Evolutionary conservation across 2,329 filamentous ascomycete species (phyloP), one percentile per base, ranked within the genome.

Genomic region (Ophiocordyceps robertsii): DNA sequence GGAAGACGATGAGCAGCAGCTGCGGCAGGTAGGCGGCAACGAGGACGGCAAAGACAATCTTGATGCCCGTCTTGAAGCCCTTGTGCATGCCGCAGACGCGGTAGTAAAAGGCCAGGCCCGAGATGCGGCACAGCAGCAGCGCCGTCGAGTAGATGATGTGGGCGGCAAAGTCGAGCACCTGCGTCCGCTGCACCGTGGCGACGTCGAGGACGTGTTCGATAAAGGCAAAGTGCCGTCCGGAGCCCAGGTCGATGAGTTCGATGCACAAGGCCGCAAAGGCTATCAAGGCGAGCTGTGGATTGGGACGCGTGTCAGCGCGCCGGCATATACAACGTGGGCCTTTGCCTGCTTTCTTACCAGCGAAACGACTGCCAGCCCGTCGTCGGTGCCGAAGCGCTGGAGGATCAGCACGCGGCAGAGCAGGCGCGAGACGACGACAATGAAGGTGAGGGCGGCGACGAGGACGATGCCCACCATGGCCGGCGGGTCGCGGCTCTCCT

Each of bases 111-210:
- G 70, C 68, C 5, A 74, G 56, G 46, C 70, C 70, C 0, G 70
- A 73, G 1, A 72, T 51, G 12, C 70, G 67, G 44, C 70, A 72
- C 11, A 69, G 49, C 24, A 72, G 58, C 2, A 74, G 59, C 2
- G 70, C 62, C 0, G 64, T 65, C 2, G 69, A 71, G 50, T 74
- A 74, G 44, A 74, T 51, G 19, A 74, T 62, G 51, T 74, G 70
- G 14, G 70, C 68, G 31, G 55, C 53, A 39, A 71, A 72, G 49
- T 74, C 70, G 44, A 70, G 55, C 0, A 69, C 50, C 49, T 74
- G 65, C 0, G 66, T 70, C 10, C 55, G 14, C 31, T 65, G 56
- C 29, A 70, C 57, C 1, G 59, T 63, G 3, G 56, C 44, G 38
- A 66, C 50, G 17, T 64, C 53, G 36, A 73, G 56, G 4, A 72